A percentile compares a stretch with the other conserved stretches of the same genome.
Conservation (phyloP, 768 basidiomycete species). For the Leccinellum albellum region DNA sequence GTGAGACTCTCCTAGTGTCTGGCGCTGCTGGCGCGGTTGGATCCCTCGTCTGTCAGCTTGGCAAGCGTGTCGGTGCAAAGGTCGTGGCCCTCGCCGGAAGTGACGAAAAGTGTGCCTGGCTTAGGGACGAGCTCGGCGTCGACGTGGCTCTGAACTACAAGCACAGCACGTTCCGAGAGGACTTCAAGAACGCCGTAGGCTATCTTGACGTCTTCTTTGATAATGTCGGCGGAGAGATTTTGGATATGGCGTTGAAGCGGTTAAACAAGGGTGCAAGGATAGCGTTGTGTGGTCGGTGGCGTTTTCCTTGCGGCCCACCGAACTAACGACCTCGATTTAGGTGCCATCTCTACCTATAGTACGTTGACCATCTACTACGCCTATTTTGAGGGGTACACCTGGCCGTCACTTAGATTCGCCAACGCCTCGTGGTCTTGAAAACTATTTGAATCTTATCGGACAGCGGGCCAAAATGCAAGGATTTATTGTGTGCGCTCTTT, state of each 20-base stretch:
- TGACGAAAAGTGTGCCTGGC: constrained; percentile 79
- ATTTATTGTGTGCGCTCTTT: constrained; percentile 66
- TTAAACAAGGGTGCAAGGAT: constrained; percentile 78
- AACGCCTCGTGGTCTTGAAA: constrained; percentile 62
- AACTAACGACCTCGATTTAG: constrained; percentile 33
- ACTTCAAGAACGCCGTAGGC: constrained; percentile 68
- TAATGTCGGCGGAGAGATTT: constrained; percentile 77
- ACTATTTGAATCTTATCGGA: constrained; percentile 66
- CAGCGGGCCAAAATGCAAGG: constrained; percentile 81
- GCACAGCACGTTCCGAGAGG: constrained; percentile 59
- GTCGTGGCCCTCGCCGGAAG: constrained; percentile 89
- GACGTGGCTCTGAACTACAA: constrained; percentile 89
- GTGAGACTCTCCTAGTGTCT: constrained; percentile 82
- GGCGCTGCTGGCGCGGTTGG: constrained; percentile 93
- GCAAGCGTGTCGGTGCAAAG: constrained; percentile 71
- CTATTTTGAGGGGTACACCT: neutral
- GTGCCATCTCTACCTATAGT: constrained; percentile 87
- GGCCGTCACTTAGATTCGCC: constrained; percentile 41
- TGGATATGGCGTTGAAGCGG: constrained; percentile 72
- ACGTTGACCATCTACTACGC: constrained; percentile 24
- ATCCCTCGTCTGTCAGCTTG: constrained; percentile 79
- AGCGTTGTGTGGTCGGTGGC: constrained; percentile 69
- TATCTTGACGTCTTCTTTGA: constrained; percentile 86
- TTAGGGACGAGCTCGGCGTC: constrained; percentile 80
- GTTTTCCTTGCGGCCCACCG: neutral